Base-by-base conservation (phyloP, 352 stramenopile genomes). In the Phytophthora ohioensis region DNA sequence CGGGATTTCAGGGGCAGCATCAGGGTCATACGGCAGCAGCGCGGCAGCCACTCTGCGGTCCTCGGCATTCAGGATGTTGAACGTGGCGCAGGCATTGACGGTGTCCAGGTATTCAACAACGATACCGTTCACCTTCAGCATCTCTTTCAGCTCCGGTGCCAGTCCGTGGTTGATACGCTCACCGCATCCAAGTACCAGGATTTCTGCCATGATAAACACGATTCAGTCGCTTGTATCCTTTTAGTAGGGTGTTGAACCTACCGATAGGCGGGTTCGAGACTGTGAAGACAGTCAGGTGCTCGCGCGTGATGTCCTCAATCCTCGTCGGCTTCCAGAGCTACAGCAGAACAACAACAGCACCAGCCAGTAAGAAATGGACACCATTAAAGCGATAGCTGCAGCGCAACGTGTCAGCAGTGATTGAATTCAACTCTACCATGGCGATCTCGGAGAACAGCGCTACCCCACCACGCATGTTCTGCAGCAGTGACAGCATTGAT, bases 11-110 rank as follows among this genome's bases (percentile, higher is more conserved):
- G 57, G 56, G 12, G 47, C 54, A 2, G 75, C 75, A 35, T 90
- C 57, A n/a, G 85, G 64, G 42, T 93, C 84, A 60, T 74, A 82
- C 3, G 90, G 88, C 10, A 97, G 64, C 54, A 97, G 82, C n/a
- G 87, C 89, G 10, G 87, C 90, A 6, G 80, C 90, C 21, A 97
- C 82, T 46, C 85, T 79, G 62, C 90, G 86, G 69, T 95, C 90
- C 62, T 97, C 89, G n/a, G 88, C 88, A 76, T 95, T 97, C n/a
- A 97, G 75, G 67, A 97, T 92, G 64, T 97, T 97, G 73, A 96
- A 97, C n/a, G 89, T 97, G 46, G 89, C 87, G 56, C 90, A 94
- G 10, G 90, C 89, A 60, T 95, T 94, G 47, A 91, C 73, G 35
- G 87, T 92, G 75, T 96, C 88, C 39, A 93, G 45, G 67, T 94